phyloP scores from a whole-genome alignment of 148 eudicot species.

The Gaultheria prostrata region DNA sequence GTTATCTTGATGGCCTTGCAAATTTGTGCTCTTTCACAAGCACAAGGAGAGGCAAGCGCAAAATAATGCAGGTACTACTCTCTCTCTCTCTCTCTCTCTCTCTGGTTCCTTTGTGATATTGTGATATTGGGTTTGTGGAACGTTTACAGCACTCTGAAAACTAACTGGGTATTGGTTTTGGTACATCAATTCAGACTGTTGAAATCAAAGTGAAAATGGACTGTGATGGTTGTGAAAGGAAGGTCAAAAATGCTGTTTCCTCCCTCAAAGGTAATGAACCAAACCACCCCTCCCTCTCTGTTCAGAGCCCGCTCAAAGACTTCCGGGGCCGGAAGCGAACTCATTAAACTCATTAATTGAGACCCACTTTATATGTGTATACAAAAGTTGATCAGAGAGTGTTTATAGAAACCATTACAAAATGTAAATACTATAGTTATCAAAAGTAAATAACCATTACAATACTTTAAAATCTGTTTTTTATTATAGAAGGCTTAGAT shows the following conservation, averaged over 20 bases:
- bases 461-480: too few relatives aligned
- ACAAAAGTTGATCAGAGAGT: too few relatives aligned
- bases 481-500: too few relatives aligned
- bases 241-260: slow-evolving; percentile 38
- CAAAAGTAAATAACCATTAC: too few relatives aligned
- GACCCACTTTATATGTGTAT: too few relatives aligned
- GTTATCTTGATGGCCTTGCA: slow-evolving; percentile 36
- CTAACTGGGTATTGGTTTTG: neutral
- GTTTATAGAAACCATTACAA: too few relatives aligned
- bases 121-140: neutral
- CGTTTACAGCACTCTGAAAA: neutral
- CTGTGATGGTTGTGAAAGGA: slow-evolving; percentile 57
- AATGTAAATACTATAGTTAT: too few relatives aligned
- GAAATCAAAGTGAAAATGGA: slow-evolving; percentile 58
- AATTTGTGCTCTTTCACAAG: slow-evolving; percentile 24
- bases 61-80: slow-evolving; percentile 39
- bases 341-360: too few relatives aligned
- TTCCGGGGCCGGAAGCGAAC: too few relatives aligned
- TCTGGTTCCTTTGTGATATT: too few relatives aligned
- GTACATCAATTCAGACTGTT: slow-evolving; percentile 34
- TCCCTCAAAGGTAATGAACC: slow-evolving; percentile 35
- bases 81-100: neutral
- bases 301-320: too few relatives aligned
- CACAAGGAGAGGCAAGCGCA: slow-evolving; percentile 35
- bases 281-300: neutral